Percentiles rank a stretch among this genome's conserved stretches.
Evolutionary conservation across 2,329 filamentous ascomycete species (phyloP).

Genomic region (Fusarium irregulare): DNA sequence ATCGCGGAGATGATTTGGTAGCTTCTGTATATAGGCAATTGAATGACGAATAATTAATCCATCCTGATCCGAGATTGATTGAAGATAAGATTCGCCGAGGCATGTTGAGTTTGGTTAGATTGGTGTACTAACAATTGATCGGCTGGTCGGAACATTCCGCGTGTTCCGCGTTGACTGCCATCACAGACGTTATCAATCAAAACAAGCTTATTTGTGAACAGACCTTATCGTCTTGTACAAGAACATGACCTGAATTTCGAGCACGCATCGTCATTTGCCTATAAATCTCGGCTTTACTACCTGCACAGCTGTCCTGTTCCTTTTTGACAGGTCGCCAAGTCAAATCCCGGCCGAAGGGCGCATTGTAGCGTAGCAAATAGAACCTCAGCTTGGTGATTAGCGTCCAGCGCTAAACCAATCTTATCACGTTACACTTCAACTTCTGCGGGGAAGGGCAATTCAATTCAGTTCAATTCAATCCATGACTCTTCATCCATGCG

Average conservation of each 20-base stretch:
- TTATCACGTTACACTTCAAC: not conserved
- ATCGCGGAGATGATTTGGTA: not conserved
- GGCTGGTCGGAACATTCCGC: too few species aligned
- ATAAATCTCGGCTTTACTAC: not conserved
- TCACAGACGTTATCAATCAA: too few species aligned
- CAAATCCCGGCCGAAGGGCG: not conserved
- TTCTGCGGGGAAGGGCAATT: slow-evolving; percentile 33
- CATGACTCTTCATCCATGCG: not conserved
- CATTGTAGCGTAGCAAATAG: not conserved
- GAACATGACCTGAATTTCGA: not conserved
- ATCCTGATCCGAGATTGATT: not conserved
- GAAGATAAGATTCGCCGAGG: not conserved
- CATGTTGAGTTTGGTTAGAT: not conserved
- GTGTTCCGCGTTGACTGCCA: too few species aligned
- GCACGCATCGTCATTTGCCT: not conserved
- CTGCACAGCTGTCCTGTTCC: not conserved
- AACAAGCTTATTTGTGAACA: not conserved
- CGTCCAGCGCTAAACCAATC: slow-evolving; percentile 21
- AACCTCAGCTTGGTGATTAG: not conserved
- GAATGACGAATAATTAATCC: not conserved
- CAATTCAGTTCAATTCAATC: not conserved
- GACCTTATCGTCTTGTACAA: rapidly evolving
- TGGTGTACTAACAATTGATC: not conserved
- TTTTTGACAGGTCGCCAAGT: not conserved
- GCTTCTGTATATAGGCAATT: not conserved